Evolutionary conservation across 2,329 filamentous ascomycete genomes (phyloP), one percentile per base, ranked within the genome.

Genomic region (Aspergillus fischeri): DNA sequence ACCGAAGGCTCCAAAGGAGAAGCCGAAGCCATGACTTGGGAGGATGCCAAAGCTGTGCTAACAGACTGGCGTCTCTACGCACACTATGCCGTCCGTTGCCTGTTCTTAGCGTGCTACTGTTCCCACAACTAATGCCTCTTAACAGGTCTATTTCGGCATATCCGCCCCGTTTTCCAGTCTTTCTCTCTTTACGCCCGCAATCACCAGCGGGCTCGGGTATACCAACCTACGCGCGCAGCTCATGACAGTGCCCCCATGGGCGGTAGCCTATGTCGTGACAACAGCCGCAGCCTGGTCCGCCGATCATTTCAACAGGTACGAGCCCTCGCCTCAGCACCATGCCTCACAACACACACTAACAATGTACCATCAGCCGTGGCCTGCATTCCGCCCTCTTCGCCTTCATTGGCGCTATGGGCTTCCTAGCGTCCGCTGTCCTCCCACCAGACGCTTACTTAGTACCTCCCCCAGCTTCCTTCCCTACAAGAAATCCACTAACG

Each of bases 191-290:
- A 80, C 87, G 0, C 87, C 87, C 0, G 85, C 83, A 2, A 88
- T 90, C 55, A 83, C 88, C 53, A 79, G 79, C 4, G 84, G 84
- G 0, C 67, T 83, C 1, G 80, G 80, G 2, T 83, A 80, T 62
- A 68, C 80, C n/a, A 79, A 82, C 53, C 75, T 86, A n/a, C 69
- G 76, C 49, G 84, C 85, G 4, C 86, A 89, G 70, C 70, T 89
- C 21, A 85, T 88, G 79, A 87, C 85, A 0, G 84, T 88, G 0
- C 85, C 86, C 1, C 85, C 86, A 0, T 88, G 85, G 67, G 85
- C 82, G 1, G 81, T 82, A 1, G 83, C 82, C 5, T 86, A 86
- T 59, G 72, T 80, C 6, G 73, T 81, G 14, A 82, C 79, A 2
- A 67, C 82, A 17, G 64, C 75, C 1, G 77, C 77, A 17, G 80